A percentile compares a stretch with the other conserved stretches of the same genome.
Evolutionary conservation across 805 yeast species (phyloP).

Genomic region (Suhomyces prunicola): DNA sequence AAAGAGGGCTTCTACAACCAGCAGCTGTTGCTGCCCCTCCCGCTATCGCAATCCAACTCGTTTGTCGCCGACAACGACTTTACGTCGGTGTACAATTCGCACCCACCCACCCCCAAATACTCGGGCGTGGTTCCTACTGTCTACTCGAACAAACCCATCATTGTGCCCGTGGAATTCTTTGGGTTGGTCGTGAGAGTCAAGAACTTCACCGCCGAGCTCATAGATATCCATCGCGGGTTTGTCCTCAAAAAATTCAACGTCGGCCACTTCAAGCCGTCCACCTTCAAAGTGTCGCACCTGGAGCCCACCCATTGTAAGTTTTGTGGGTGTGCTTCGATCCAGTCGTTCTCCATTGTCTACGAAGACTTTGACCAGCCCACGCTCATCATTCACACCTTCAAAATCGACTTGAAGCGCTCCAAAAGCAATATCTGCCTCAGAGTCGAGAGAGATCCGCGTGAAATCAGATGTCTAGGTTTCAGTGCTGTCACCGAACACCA

Average conservation of each 20-base stretch:
- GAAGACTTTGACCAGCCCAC: constrained; percentile 55
- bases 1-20: constrained; percentile 46
- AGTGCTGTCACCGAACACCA: constrained; percentile 69
- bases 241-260: constrained; percentile 59
- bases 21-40: constrained; percentile 12
- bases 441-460: constrained; percentile 91
- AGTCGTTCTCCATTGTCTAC: constrained; percentile 70
- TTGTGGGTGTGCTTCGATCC: constrained; percentile 84
- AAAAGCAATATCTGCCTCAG: constrained; percentile 79
- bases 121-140: not conserved
- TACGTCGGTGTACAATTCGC: constrained; percentile 4
- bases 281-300: constrained; percentile 71
- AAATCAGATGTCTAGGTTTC: constrained; percentile 84
- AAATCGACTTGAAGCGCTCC: constrained; percentile 63
- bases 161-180: constrained; percentile 63
- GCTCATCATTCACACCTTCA: constrained; percentile 69
- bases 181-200: constrained; percentile 69
- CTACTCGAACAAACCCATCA: constrained; percentile 29
- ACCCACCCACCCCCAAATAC: not conserved
- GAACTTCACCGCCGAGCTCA: constrained; percentile 55
- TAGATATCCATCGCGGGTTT: constrained; percentile 78
- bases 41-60: constrained; percentile 5
- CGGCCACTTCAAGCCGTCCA: constrained; percentile 56
- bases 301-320: constrained; percentile 87
- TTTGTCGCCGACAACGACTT: constrained; percentile 14